These are phyloP conservation scores for Chrysanthemum seticuspe DNA, from an alignment of 129 eudicot species.

Conservation along the genomic window DNA sequence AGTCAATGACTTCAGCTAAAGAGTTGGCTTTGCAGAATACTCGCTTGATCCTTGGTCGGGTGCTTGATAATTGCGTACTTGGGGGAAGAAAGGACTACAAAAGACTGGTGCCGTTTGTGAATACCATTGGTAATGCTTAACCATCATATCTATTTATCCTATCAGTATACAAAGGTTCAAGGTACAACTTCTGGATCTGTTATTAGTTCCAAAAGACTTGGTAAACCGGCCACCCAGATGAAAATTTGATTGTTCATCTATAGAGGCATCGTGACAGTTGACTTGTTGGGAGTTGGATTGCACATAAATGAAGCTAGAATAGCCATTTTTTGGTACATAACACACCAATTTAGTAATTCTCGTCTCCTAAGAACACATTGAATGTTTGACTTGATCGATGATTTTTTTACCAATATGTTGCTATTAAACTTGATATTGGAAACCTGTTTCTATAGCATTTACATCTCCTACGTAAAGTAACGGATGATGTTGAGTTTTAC, in stretches of 20 bases:
- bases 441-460: too few species aligned
- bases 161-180: not conserved
- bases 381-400: too few species aligned
- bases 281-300: not conserved
- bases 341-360: not conserved
- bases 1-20: slow-evolving; percentile 55
- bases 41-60: slow-evolving; percentile 77
- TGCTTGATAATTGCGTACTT: slow-evolving; percentile 78
- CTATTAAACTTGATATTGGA: too few species aligned
- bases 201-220: not conserved
- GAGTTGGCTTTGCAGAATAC: slow-evolving; percentile 83
- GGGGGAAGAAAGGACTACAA: slow-evolving; percentile 77
- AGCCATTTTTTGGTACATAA: not conserved
- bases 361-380: too few species aligned
- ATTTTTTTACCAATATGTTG: too few species aligned
- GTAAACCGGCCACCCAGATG: not conserved
- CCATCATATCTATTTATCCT: not conserved
- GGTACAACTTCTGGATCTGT: not conserved
- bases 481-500: too few species aligned
- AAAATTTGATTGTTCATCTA: not conserved
- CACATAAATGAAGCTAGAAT: not conserved
- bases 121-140: slow-evolving; percentile 54
- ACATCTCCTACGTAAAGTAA: too few species aligned
- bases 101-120: slow-evolving; percentile 80
- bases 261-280: not conserved